Conservation (phyloP, 2,329 filamentous ascomycete species). For the Penicillium sp. region DNA sequence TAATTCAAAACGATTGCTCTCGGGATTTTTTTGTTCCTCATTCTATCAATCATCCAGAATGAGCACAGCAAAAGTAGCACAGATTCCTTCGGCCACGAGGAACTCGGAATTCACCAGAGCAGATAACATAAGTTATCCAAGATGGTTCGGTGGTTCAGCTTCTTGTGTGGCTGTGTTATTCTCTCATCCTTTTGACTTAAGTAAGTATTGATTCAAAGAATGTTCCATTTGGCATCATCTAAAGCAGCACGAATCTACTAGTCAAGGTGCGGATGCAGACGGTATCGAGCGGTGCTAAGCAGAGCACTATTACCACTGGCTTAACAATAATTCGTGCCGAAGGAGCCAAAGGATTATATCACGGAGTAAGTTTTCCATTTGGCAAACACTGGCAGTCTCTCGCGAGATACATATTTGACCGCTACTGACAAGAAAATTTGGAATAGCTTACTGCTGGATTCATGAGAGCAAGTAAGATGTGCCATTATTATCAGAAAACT, state of each 20-base stretch:
- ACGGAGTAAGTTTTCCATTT: conserved; percentile 23
- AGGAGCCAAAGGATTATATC: conserved; percentile 22
- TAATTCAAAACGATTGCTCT: neutral
- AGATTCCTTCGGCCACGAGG: neutral
- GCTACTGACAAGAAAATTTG: no score
- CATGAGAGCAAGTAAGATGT: conserved; percentile 23
- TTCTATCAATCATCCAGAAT: neutral
- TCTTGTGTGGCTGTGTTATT: conserved; percentile 33
- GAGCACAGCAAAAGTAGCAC: neutral
- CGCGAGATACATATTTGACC: no score
- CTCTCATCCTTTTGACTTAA: conserved; percentile 31
- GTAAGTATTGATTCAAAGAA: conserved; percentile 9
- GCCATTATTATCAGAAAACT: no score
- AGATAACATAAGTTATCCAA: conserved; percentile 15
- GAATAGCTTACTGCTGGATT: conserved; percentile 28
- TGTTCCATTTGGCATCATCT: neutral
- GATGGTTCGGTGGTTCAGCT: conserved; percentile 31
- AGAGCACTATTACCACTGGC: conserved; percentile 19
- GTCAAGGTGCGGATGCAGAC: conserved; percentile 33
- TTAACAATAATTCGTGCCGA: conserved; percentile 23
- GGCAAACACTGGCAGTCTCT: no score
- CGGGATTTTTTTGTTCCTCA: neutral
- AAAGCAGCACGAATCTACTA: conserved; percentile 3
- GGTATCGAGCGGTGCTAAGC: conserved; percentile 12
- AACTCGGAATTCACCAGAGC: neutral